Evolutionary conservation across 2,329 filamentous ascomycete species (phyloP).

Genomic region (Lachnellula arida): DNA sequence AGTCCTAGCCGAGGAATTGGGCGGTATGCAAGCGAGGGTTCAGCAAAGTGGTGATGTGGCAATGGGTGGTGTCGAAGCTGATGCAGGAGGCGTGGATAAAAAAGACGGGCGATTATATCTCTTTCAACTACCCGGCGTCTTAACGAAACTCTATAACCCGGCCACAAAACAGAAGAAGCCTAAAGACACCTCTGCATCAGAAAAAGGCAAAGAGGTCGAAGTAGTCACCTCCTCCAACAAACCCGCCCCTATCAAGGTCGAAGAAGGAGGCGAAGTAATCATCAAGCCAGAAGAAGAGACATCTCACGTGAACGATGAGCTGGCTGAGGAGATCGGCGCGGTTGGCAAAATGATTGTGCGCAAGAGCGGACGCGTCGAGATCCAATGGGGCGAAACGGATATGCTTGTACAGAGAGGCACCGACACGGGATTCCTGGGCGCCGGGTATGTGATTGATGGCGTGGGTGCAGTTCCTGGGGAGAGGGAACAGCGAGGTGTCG

Average conservation of each 20-base stretch:
- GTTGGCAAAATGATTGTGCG: slow-evolving; percentile 57
- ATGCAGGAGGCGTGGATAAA: slow-evolving; percentile 11
- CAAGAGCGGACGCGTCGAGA: slow-evolving; percentile 56
- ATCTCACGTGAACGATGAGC: slow-evolving; percentile 19
- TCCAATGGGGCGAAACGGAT: slow-evolving; percentile 57
- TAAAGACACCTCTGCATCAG: slow-evolving; percentile 18
- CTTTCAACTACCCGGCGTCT: slow-evolving; percentile 60
- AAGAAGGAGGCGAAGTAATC: slow-evolving; percentile 12
- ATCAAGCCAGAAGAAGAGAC: slow-evolving; percentile 20
- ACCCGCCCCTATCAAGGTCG: slow-evolving; percentile 37
- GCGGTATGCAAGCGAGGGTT: slow-evolving; percentile 30
- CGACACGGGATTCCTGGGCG: slow-evolving; percentile 52
- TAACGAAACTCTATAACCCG: slow-evolving; percentile 46
- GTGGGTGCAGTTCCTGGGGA: slow-evolving; percentile 23
- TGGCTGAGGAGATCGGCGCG: slow-evolving; percentile 46
- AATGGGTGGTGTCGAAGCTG: slow-evolving; percentile 19
- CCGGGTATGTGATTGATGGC: slow-evolving; percentile 55
- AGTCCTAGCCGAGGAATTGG: slow-evolving; percentile 44
- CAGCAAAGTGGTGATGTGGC: slow-evolving; percentile 37
- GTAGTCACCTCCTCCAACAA: slow-evolving; percentile 14
- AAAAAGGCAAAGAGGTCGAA: slow-evolving; percentile 38
- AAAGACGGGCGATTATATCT: slow-evolving; percentile 55
- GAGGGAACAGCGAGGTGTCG: slow-evolving; percentile 33
- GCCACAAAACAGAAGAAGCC: slow-evolving; percentile 1
- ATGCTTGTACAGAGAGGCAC: slow-evolving; percentile 49